Percentiles rank a stretch among this genome's conserved stretches.
Conservation (phyloP, 1,284 basidiomycete species). For the Calocybe gambosa region DNA sequence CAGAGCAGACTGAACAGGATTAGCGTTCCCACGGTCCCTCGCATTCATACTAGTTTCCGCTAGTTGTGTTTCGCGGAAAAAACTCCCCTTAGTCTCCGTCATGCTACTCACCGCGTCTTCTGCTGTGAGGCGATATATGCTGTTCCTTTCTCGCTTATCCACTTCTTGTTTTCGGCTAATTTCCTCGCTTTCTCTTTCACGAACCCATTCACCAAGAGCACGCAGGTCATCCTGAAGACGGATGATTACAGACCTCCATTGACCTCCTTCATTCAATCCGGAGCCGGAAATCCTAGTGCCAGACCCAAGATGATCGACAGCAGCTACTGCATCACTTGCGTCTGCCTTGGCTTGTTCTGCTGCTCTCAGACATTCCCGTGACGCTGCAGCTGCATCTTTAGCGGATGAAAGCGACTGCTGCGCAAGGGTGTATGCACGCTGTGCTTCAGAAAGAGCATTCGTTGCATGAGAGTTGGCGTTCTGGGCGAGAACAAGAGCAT, state of each 20-base stretch:
- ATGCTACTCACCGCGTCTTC: constrained; percentile 1
- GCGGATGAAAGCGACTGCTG: constrained; percentile 20
- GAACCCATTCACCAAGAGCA: constrained; percentile 20
- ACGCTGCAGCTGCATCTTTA: constrained; percentile 15
- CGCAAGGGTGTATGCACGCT: constrained; percentile 16
- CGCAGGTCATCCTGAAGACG: constrained; percentile 20
- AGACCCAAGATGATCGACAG: constrained; percentile 16
- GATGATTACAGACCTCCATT: constrained; percentile 14
- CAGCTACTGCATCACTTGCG: constrained; percentile 17
- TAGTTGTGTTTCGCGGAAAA: background rate
- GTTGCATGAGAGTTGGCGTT: constrained; percentile 13
- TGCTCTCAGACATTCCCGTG: constrained; percentile 18
- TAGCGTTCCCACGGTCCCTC: background rate
- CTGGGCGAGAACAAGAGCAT: constrained; percentile 17
- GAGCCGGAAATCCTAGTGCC: background rate
- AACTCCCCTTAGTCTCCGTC: background rate
- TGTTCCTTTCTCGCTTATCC: background rate
- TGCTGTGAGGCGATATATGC: background rate
- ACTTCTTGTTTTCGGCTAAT: background rate
- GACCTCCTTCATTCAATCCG: constrained; percentile 8
- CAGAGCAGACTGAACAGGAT: background rate
- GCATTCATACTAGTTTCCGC: background rate
- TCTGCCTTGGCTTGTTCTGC: constrained; percentile 19
- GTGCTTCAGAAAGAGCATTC: constrained; percentile 13
- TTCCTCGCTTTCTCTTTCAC: constrained; percentile 19